Percentiles rank a stretch among this genome's conserved stretches.
Conservation (phyloP, 805 yeast species). For the Wickerhamomyces xylosicus region DNA sequence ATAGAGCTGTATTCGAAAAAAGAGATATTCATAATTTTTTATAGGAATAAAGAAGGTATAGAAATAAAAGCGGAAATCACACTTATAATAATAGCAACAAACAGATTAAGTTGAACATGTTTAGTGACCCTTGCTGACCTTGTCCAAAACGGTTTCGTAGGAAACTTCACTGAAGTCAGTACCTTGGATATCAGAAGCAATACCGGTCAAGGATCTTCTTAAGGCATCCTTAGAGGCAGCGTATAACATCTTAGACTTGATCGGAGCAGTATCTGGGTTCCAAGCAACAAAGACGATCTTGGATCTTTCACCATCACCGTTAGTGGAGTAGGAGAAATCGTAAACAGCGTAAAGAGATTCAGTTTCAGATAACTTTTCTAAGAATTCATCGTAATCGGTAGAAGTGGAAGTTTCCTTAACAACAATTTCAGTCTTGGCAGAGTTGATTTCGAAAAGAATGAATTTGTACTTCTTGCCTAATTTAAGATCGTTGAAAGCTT, state of each 20-base stretch:
- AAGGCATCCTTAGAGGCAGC: slow-evolving; percentile 97
- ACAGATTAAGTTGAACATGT: not conserved
- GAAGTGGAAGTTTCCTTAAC: slow-evolving; percentile 78
- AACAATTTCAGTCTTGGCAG: slow-evolving; percentile 79
- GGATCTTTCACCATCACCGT: slow-evolving; percentile 90
- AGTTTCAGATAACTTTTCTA: slow-evolving; percentile 85
- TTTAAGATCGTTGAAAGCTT: slow-evolving; percentile 93
- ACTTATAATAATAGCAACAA: not conserved
- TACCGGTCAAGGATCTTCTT: slow-evolving; percentile 94
- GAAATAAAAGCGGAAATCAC: too few species aligned
- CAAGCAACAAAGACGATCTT: slow-evolving; percentile 69
- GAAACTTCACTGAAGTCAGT: slow-evolving; percentile 97
- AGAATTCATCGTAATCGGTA: slow-evolving; percentile 71
- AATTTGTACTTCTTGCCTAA: slow-evolving; percentile 85
- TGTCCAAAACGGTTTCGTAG: slow-evolving; percentile 85
- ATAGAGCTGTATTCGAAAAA: too few species aligned
- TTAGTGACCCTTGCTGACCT: slow-evolving; percentile 44
- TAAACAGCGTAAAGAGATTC: slow-evolving; percentile 95
- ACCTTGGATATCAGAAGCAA: slow-evolving; percentile 92
- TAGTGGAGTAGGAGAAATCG: slow-evolving; percentile 91
- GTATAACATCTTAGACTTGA: slow-evolving; percentile 94
- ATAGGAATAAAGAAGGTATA: too few species aligned
- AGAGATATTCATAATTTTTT: too few species aligned
- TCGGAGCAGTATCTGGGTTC: slow-evolving; percentile 97
- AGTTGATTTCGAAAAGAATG: slow-evolving; percentile 73